phyloP scores from a whole-genome alignment of 2,329 filamentous ascomycete species.

The Diplodia sapinea region DNA sequence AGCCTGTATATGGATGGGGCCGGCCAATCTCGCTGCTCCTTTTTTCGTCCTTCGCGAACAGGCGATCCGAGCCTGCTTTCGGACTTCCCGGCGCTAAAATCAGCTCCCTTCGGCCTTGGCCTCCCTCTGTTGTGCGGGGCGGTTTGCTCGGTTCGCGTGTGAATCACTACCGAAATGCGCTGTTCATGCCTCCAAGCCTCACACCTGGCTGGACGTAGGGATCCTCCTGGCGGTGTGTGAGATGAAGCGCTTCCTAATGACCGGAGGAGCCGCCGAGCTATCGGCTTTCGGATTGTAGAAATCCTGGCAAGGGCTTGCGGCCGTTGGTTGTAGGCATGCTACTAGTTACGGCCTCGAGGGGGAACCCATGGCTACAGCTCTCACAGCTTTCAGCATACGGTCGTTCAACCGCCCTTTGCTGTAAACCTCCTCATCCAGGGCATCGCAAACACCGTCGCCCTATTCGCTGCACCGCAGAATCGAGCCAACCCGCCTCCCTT shows the following conservation, averaged over 20 bases:
- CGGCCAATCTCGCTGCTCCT: slow-evolving; percentile 7
- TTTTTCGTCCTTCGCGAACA: neutral
- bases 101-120: neutral
- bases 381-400: neutral
- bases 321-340: neutral
- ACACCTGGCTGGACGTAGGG: neutral
- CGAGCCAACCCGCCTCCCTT: neutral
- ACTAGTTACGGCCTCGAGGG: neutral
- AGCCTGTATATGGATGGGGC: slow-evolving; percentile 16
- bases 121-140: neutral
- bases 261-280: neutral
- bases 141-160: neutral
- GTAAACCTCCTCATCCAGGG: neutral
- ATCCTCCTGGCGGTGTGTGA: neutral
- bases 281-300: neutral
- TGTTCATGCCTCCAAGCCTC: neutral
- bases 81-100: slow-evolving; percentile 21
- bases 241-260: neutral
- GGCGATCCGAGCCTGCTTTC: neutral
- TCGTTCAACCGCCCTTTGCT: neutral
- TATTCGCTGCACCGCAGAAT: neutral
- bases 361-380: neutral
- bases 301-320: too few relatives aligned
- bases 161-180: neutral
- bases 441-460: neutral